Evolutionary conservation across 2,329 filamentous ascomycete genomes (phyloP), one percentile per base, ranked within the genome.

Genomic region (Aspergillus novofumigatus): DNA sequence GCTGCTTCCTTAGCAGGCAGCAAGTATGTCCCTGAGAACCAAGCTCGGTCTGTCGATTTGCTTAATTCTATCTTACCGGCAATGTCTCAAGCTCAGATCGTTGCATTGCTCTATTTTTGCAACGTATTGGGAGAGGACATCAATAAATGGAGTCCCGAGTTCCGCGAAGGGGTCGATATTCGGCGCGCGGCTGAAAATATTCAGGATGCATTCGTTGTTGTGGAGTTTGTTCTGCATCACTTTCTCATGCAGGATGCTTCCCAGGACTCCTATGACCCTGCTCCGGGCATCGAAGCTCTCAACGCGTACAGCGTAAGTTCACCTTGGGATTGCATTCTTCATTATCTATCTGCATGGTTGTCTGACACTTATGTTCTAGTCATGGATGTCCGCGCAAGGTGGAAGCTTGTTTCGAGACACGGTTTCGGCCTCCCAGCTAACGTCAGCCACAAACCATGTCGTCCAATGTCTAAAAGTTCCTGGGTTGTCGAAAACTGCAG

Each of bases 51-150:
- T 25, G 56, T 70, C 45, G 67, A 69, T 55, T 68, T 76, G 45
- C 61, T 66, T 41, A 60, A 56, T 44, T 62, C 65, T 14, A 65
- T 75, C 32, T 59, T 78, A 17, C 75, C 76, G 35, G 68, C 68
- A 1, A 62, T 78, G 52, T 69, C 67, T 29, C 69, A 75, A 49
- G 61, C 67, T 14, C 69, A 75, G 48, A 64, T 73, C 14, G 62
- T 68, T 38, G 69, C 72, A 8, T 55, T 77, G 11, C 59, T 76
- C 6, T 72, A 72, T 52, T 77, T 77, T 47, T 75, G 72, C 20
- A 71, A 72, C 28, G 72, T 71, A 7, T 61, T 78, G 14, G 75
- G 72, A 3, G 76, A 78, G 60, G 76, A 76, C 52, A 68, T 71
- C n/a, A 61, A 66, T 47, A 62, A 63, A 49, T 62, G 56, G 52